These are phyloP conservation scores for Marasmius oreades DNA, from an alignment of 1,284 basidiomycete genomes.

Conservation along the genomic window DNA sequence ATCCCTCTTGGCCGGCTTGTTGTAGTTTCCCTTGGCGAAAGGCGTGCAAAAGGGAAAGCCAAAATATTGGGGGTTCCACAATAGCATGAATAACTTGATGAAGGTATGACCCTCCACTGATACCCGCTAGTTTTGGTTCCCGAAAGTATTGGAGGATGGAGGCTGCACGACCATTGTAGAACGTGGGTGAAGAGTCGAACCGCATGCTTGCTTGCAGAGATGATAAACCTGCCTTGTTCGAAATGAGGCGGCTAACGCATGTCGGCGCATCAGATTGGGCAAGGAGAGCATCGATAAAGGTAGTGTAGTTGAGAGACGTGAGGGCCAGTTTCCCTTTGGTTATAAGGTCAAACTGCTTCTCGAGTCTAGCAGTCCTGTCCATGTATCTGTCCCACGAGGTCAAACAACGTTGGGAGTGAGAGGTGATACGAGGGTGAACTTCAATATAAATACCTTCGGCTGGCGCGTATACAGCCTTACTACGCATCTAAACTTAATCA, in stretches of 20 bases:
- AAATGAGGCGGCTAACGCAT: conserved; percentile 39
- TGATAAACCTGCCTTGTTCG: conserved; percentile 34
- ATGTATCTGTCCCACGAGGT: neutral
- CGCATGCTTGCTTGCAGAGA: conserved; percentile 44
- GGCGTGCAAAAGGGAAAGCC: conserved; percentile 17
- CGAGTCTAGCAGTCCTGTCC: neutral
- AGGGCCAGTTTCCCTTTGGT: neutral
- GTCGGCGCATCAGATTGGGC: conserved; percentile 33
- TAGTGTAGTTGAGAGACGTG: neutral
- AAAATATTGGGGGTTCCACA: conserved; percentile 47
- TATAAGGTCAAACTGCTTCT: neutral
- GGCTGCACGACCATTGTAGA: conserved; percentile 43
- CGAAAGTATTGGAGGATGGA: conserved; percentile 39
- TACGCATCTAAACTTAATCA: no score
- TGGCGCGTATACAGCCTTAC: no score
- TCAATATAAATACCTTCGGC: neutral
- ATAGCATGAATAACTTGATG: conserved; percentile 36
- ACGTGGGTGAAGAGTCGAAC: conserved; percentile 33
- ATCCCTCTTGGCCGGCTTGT: conserved; percentile 31
- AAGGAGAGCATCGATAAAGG: conserved; percentile 42
- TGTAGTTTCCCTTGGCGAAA: conserved; percentile 34
- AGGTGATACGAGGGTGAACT: neutral
- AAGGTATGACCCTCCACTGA: conserved; percentile 43
- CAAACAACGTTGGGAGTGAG: neutral
- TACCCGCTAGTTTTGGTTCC: conserved; percentile 29